Evolutionary conservation across 2,329 filamentous ascomycete species (phyloP), one percentile per base, ranked within the genome.

Genomic region (Aspergillus brunneoviolaceus): DNA sequence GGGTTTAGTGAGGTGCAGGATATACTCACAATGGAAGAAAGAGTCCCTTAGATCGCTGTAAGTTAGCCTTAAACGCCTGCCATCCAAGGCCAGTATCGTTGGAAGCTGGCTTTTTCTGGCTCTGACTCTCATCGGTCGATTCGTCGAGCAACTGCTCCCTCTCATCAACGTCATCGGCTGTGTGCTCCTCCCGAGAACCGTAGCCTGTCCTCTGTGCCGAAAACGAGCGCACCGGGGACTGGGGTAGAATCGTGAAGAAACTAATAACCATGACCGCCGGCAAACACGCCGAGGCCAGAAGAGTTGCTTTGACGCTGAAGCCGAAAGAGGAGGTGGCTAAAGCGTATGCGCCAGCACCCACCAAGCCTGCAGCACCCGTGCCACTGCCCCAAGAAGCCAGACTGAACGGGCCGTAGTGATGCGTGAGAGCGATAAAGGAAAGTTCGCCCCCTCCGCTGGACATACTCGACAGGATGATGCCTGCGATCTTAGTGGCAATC

Each of bases 351-450:
- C 92, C 92, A 0, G 94, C 92, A 5, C 95, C 95, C 0, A 94
- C 82, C 59, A 99, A 76, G 0, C 94, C 94, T 0, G 94, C 94
- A 0, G 90, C 94, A 1, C 94, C 94, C 0, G 94, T 97, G 0
- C 94, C 94, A 64, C 90, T 94, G 0, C 92, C 90, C 95, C 95
- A 99, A 39, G 91, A 89, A 0, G 93, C 93, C 19, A 98, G 82
- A 67, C 91, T 92, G 76, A 91, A 89, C 9, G 87, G 88, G 0
- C 94, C 95, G 70, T 98, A 98, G 79, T 90, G 97, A 74, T 98
- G 94, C 14, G 94, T 96, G 70, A 99, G 78, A 1, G 92, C 90
- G 5, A 99, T 80, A 72, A 98, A 97, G 75, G 89, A 96, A 60
- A 97, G 81, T 79, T 98, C 95, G 33, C 95, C 95, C 19, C 84